phyloP scores from a whole-genome alignment of 2,329 filamentous ascomycete species.

The Penicillium polonicum region DNA sequence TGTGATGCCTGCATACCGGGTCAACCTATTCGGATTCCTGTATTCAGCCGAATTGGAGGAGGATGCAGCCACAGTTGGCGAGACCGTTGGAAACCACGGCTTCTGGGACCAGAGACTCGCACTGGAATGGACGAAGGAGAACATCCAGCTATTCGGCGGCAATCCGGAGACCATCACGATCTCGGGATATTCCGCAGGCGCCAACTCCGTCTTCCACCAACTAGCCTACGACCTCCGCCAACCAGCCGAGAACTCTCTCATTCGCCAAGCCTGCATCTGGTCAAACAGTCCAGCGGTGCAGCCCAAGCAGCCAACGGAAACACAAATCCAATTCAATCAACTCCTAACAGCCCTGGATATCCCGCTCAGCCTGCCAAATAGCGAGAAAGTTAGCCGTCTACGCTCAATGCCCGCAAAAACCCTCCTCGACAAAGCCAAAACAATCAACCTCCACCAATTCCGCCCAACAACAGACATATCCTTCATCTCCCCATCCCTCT shows the following conservation, averaged over 20 bases:
- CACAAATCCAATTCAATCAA: slow-evolving; percentile 54
- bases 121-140: slow-evolving; percentile 56
- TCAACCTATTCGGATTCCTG: slow-evolving; percentile 58
- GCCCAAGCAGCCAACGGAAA: slow-evolving; percentile 49
- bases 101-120: slow-evolving; percentile 60
- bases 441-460: slow-evolving; percentile 54
- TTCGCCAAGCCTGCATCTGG: slow-evolving; percentile 55
- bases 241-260: slow-evolving; percentile 47
- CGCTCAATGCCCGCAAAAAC: slow-evolving; percentile 39
- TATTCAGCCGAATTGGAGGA: slow-evolving; percentile 48
- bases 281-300: slow-evolving; percentile 55
- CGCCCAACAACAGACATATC: slow-evolving; percentile 51
- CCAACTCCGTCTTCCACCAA: slow-evolving; percentile 58
- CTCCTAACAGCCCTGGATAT: slow-evolving; percentile 49
- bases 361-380: slow-evolving; percentile 36
- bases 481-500: slow-evolving; percentile 49
- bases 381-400: slow-evolving; percentile 49
- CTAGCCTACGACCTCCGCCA: slow-evolving; percentile 56
- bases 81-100: slow-evolving; percentile 51
- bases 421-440: slow-evolving; percentile 45
- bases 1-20: slow-evolving; percentile 56
- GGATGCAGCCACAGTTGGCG: slow-evolving; percentile 24
- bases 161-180: slow-evolving; percentile 53
- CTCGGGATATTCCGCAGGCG: slow-evolving; percentile 55
- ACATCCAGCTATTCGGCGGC: slow-evolving; percentile 53